Percentiles rank a stretch among this genome's conserved stretches.
Evolutionary conservation across 2,329 filamentous ascomycete genomes (phyloP).

Genomic region (Colletotrichum scovillei): DNA sequence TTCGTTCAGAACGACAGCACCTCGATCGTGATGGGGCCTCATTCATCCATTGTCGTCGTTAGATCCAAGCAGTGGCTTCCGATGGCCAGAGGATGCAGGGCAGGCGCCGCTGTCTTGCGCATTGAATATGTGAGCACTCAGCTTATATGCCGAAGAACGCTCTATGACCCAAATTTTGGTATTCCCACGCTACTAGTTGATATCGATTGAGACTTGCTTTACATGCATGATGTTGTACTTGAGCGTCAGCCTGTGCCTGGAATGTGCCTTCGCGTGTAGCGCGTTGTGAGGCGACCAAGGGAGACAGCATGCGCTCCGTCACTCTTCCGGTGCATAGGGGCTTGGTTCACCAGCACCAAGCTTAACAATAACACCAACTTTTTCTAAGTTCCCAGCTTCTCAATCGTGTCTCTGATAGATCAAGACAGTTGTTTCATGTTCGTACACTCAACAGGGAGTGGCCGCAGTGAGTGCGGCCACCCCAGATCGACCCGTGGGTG

Average conservation of each 20-base stretch:
- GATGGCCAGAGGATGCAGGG: slow-evolving; percentile 7
- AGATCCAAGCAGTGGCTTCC: slow-evolving; percentile 7
- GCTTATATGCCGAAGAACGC: slow-evolving; percentile 19
- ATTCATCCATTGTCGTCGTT: background rate
- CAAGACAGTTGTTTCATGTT: slow-evolving; percentile 17
- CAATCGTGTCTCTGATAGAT: background rate
- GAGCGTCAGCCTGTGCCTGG: slow-evolving; percentile 22
- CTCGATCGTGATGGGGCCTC: slow-evolving; percentile 12
- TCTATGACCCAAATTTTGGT: slow-evolving; percentile 22
- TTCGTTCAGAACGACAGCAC: background rate
- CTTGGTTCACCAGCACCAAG: background rate
- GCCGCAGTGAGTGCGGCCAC: slow-evolving; percentile 4
- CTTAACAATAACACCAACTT: background rate
- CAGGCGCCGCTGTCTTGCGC: background rate
- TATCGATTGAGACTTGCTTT: background rate
- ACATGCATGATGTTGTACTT: background rate
- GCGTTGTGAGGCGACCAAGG: slow-evolving; percentile 1
- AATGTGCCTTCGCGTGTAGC: slow-evolving; percentile 17
- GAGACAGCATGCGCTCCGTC: background rate
- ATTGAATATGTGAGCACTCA: slow-evolving; percentile 2
- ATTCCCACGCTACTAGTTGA: background rate
- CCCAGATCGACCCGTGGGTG: slow-evolving; percentile 23
- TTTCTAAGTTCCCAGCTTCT: background rate
- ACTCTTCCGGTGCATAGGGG: background rate
- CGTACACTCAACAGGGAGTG: background rate